Evolutionary conservation across 2,329 filamentous ascomycete species (phyloP).

Genomic region (Fusarium sororula): DNA sequence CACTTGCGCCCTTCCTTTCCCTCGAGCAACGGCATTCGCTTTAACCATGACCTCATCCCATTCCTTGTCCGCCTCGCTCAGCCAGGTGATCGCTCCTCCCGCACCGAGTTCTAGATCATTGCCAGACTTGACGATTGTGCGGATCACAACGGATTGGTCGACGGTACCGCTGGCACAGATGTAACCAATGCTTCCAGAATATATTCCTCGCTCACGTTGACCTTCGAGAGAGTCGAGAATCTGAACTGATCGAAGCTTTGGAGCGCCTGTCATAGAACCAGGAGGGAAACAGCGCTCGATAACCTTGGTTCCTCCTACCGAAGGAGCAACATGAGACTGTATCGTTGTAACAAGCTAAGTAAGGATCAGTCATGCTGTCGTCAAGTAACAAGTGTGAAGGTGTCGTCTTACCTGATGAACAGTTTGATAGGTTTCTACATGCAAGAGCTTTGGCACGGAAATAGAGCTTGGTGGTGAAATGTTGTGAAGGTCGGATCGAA

Average conservation of each 20-base stretch:
- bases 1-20: neutral
- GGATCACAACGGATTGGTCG: neutral
- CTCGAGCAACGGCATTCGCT: neutral
- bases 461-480: neutral
- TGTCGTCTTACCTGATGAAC: neutral
- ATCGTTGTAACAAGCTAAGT: neutral
- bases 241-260: neutral
- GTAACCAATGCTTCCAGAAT: neutral
- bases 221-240: neutral
- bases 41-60: neutral
- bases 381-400: neutral
- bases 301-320: neutral
- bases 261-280: neutral
- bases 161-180: neutral
- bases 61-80: neutral
- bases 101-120: neutral
- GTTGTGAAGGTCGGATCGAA: neutral
- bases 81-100: neutral
- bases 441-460: neutral
- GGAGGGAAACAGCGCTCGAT: neutral
- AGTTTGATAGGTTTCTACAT: neutral
- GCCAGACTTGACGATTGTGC: neutral
- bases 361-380: accelerated
- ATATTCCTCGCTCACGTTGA: neutral
- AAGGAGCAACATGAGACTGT: neutral